Base-by-base conservation (phyloP, 495 filamentous ascomycete species). In the Trypethelium eluteriae region DNA sequence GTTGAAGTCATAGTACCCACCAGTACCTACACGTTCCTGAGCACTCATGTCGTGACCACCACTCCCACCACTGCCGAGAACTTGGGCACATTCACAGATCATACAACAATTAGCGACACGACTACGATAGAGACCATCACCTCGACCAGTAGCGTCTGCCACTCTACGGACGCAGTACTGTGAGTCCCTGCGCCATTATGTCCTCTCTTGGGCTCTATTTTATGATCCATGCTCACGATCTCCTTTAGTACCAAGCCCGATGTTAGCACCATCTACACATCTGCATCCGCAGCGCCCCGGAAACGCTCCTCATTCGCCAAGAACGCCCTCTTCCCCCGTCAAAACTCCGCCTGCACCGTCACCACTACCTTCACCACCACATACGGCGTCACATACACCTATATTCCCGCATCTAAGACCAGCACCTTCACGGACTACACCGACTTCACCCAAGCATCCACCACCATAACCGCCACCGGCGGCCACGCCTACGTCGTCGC, bases 351-450 rank as follows among this genome's bases (percentile, higher is more conserved):
- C 61, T 68, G 67, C 63, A 65, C 67, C 1, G 47, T 46, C 16
- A 68, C 67, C 63, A 44, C 62, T 1, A 66, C 63, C 18, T 69
- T 65, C 56, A 69, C 67, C 4, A 69, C 63, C 12, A 69, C 67
- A 36, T 69, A 69, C 57, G 67, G 67, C 50, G 36, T 16, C 2
- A 69, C 67, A 10, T 36, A 65, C 7, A 69, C 67, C 18, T 66
- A 64, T 38, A 49, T 69, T 36, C 53, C 63, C 50, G 67, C 64
- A 1, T 25, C 39, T 56, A 47, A 57, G 39, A 69, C 67, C 5
- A 66, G 50, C 63, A 69, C 67, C 10, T 69, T 62, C 67, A 69
- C 63, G 3, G 63, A 65, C 39, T 69, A 69, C 64, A 65, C 67
- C 50, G 64, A 25, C 39, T 69, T 65, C 39, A 49, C 38, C n/a